These are phyloP conservation scores for Microstroma glucosiphilum DNA, from an alignment of 1,284 basidiomycete genomes.

Conservation along the genomic window DNA sequence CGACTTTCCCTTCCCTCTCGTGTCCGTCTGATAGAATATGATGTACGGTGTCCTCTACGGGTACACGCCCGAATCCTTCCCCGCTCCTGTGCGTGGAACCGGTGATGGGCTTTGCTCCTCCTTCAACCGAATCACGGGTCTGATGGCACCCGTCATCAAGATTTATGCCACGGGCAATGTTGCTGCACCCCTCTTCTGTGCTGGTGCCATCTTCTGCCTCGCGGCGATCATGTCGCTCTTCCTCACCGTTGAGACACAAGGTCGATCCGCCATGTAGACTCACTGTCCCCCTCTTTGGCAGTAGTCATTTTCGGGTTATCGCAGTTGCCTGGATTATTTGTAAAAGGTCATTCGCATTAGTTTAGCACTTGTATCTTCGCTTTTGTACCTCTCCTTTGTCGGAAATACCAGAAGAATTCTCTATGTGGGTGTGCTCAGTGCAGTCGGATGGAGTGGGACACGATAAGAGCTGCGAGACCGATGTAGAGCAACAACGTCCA, in stretches of 20 bases:
- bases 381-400: too few relatives aligned
- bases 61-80: conserved; percentile 46
- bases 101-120: conserved; percentile 45
- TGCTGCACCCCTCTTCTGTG: conserved; percentile 32
- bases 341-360: too few relatives aligned
- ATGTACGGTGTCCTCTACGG: conserved; percentile 37
- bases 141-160: conserved; percentile 44
- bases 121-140: conserved; percentile 43
- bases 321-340: too few relatives aligned
- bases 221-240: conserved; percentile 36
- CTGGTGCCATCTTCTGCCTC: conserved; percentile 39
- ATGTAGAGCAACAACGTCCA: too few relatives aligned
- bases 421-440: too few relatives aligned
- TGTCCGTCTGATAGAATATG: conserved; percentile 9
- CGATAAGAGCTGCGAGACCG: too few relatives aligned
- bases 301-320: too few relatives aligned
- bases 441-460: too few relatives aligned
- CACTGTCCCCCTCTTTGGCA: too few relatives aligned
- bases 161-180: conserved; percentile 27
- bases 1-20: neutral
- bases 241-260: conserved; percentile 35
- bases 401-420: too few relatives aligned
- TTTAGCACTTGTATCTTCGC: too few relatives aligned
- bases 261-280: conserved; percentile 24
- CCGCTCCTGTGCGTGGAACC: conserved; percentile 46